Evolutionary conservation across 441 rosid species (phyloP).

Genomic region (Pelargonium cotyledonis): DNA sequence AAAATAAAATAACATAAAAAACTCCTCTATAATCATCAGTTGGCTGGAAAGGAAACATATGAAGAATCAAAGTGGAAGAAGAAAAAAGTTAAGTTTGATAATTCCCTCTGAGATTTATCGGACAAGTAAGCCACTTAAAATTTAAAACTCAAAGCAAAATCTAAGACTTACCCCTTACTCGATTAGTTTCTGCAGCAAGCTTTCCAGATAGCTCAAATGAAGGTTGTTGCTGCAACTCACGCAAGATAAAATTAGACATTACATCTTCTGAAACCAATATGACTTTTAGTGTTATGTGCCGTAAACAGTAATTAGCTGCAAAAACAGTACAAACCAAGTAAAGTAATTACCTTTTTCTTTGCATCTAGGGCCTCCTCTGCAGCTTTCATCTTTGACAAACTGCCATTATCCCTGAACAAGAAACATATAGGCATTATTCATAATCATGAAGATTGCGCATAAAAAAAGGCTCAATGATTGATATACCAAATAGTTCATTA

Average conservation of each 20-base stretch:
- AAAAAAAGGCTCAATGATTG: background rate
- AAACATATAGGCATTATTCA: conserved; percentile 12
- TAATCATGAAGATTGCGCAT: background rate
- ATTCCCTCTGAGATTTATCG: background rate
- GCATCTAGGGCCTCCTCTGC: conserved; percentile 79
- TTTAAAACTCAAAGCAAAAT: background rate
- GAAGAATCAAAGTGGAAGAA: background rate
- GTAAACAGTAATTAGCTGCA: background rate
- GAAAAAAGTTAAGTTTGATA: background rate
- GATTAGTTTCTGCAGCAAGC: conserved; percentile 92
- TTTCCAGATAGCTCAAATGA: conserved; percentile 94
- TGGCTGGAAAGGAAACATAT: background rate
- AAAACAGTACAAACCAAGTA: conserved; percentile 6
- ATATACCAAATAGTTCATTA: background rate
- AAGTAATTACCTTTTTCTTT: conserved; percentile 55
- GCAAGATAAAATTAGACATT: background rate
- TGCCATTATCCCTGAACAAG: conserved; percentile 45
- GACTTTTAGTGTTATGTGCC: background rate
- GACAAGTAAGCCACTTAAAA: background rate
- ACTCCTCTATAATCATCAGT: background rate
- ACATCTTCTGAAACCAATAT: no score
- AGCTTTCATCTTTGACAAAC: conserved; percentile 72
- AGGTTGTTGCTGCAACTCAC: conserved; percentile 63
- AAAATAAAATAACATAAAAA: no score
- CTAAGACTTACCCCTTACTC: conserved; percentile 58